Base-by-base conservation (phyloP, 1,139 yeast genomes). In the Pichia sp. region DNA sequence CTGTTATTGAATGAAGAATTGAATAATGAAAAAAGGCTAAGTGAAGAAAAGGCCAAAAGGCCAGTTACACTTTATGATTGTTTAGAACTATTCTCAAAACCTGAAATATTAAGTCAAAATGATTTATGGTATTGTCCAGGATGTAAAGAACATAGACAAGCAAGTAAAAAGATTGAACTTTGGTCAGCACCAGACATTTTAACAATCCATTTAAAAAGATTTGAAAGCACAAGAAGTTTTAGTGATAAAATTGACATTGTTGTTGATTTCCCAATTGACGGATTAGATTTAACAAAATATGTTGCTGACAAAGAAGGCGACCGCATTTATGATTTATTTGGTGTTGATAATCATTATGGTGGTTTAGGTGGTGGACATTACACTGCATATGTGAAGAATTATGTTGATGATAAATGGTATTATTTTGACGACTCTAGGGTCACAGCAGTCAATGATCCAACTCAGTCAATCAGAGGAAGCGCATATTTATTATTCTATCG, bases 301-400 rank as follows among this genome's bases (percentile, higher is more conserved):
- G 76, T 87, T 14, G 71, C 71, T 14, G 67, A 71, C 16, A 69
- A 69, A 14, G 47, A 50, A 28, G 71, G 70, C 7, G 70, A 70
- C 10, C 63, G 69, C 19, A 67, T 88, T 0, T 93, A 93, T 67
- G 99, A 93, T 66, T 73, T 93, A 60, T 77, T 88, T 62, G 98
- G 95, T 0, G 97, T 93, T 29, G 98, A 91, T 66, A 91, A 91
- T 67, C 99, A 93, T 66, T 91, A 77, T 66, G 99, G 99, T 52
- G 97, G 98, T 0, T 74, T 93, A 34, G 98, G 98, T 1, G 99
- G 99, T 9, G 99, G 99, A 3, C 99, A 93, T 70, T 93, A 93
- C 67, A 93, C 99, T 1, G 89, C 98, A 0, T 84, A 82, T 61
- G 97, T 80, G 1, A 85, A 84, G 67, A 91, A 91, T 64, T 84